Evolutionary conservation across 2,329 filamentous ascomycete species (phyloP).

Genomic region (Fusarium protoensiforme): DNA sequence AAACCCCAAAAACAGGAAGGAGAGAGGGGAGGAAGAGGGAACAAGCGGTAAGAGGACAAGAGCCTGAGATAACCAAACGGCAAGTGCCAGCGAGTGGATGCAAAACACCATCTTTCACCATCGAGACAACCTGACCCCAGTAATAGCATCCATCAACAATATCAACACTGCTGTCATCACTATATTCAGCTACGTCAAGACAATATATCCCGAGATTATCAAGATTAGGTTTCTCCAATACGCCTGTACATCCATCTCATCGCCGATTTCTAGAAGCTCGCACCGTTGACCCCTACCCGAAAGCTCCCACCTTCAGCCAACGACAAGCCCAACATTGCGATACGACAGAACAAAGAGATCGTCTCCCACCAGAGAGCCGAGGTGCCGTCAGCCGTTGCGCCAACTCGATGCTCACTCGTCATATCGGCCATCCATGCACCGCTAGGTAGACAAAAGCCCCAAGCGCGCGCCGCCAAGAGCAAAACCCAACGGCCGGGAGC

Average conservation of each 20-base stretch:
- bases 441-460: constrained; percentile 8
- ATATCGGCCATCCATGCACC: neutral
- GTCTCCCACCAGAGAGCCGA: neutral
- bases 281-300: neutral
- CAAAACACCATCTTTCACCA: neutral
- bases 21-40: neutral
- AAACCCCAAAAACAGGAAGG: neutral
- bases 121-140: neutral
- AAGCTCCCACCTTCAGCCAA: neutral
- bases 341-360: neutral
- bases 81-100: constrained; percentile 12
- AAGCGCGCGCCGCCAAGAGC: constrained; percentile 19
- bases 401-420: neutral
- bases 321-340: neutral
- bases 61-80: constrained; percentile 1
- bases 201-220: neutral
- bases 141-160: neutral
- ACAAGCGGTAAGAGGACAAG: neutral
- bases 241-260: neutral
- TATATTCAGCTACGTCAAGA: neutral
- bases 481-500: constrained; percentile 34
- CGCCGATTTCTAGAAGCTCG: neutral
- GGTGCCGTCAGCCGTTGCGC: neutral
- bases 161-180: neutral
- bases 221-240: neutral